phyloP scores from a whole-genome alignment of 129 eudicot species.

The Glebionis coronaria region DNA sequence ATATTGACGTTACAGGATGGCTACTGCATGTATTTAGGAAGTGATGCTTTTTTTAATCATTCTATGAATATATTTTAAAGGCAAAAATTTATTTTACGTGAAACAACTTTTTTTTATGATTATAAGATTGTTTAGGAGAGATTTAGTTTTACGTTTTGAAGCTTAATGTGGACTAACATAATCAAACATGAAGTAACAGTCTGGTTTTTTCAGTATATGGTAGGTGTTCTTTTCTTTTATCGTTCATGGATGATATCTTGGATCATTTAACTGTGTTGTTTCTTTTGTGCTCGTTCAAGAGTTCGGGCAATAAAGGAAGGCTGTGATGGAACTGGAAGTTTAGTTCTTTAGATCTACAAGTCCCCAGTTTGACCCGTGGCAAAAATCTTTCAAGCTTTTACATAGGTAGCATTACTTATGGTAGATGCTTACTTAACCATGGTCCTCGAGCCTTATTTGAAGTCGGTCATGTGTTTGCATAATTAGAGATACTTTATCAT shows the following conservation, averaged over 20 bases:
- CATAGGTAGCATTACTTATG: conserved; percentile 36
- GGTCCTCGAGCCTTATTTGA: conserved; percentile 26
- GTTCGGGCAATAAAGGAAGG: conserved; percentile 32
- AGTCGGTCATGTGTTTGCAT: conserved; percentile 18
- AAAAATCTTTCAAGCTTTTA: conserved; percentile 3
- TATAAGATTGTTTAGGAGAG: no score
- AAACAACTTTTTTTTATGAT: no score
- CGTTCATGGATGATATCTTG: conserved; percentile 12
- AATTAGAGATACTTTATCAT: conserved; percentile 18
- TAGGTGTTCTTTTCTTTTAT: conserved; percentile 15
- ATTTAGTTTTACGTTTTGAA: no score
- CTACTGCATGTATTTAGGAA: not conserved
- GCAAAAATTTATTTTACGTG: no score
- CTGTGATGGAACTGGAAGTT: conserved; percentile 27
- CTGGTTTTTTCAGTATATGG: conserved; percentile 16
- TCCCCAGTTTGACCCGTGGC: no score
- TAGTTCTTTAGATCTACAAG: no score
- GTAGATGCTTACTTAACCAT: conserved; percentile 18
- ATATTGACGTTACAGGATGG: no score
- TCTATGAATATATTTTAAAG: no score
- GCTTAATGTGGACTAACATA: no score
- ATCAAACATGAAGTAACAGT: not conserved
- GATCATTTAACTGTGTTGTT: conserved; percentile 30
- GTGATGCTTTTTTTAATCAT: not conserved
- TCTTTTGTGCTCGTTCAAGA: conserved; percentile 40